Evolutionary conservation across 163 green algal species (phyloP).

Genomic region (Coccomyxa subellipsoidea): DNA sequence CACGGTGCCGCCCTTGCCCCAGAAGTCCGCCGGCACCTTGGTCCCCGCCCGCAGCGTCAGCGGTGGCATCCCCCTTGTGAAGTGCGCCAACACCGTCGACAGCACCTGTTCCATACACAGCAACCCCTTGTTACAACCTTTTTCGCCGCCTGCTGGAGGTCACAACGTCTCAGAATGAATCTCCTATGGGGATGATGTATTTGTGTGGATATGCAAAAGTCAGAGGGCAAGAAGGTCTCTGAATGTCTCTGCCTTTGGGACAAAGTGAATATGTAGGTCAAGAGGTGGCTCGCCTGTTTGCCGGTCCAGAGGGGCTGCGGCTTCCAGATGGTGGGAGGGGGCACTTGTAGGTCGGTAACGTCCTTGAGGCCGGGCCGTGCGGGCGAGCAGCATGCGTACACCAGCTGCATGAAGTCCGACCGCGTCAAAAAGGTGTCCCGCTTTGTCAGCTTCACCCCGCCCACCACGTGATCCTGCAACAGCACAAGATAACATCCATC

Average conservation of each 20-base stretch:
- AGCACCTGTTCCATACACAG: constrained; percentile 74
- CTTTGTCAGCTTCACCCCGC: constrained; percentile 74
- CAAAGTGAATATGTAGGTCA: not conserved
- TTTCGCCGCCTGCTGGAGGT: no score
- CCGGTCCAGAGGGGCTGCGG: constrained; percentile 90
- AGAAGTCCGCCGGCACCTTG: constrained; percentile 83
- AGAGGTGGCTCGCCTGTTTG: constrained; percentile 77
- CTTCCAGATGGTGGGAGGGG: constrained; percentile 77
- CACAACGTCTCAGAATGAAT: no score
- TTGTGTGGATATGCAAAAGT: no score
- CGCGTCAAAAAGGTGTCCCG: constrained; percentile 81
- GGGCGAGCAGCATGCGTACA: constrained; percentile 53
- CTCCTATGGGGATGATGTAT: no score
- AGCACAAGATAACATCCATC: not conserved
- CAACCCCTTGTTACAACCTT: no score
- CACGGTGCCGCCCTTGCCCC: constrained; percentile 46
- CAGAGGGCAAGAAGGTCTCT: not conserved
- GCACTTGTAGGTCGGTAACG: constrained; percentile 38
- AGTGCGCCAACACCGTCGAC: constrained; percentile 65
- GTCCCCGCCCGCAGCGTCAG: constrained; percentile 64
- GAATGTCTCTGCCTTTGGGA: no score
- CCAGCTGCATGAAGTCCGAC: constrained; percentile 74
- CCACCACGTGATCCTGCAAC: constrained; percentile 81
- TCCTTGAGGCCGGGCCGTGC: constrained; percentile 23
- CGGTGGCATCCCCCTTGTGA: constrained; percentile 71